Evolutionary conservation across 2,329 filamentous ascomycete species (phyloP).

Genomic region (Diaporthe nobilis): DNA sequence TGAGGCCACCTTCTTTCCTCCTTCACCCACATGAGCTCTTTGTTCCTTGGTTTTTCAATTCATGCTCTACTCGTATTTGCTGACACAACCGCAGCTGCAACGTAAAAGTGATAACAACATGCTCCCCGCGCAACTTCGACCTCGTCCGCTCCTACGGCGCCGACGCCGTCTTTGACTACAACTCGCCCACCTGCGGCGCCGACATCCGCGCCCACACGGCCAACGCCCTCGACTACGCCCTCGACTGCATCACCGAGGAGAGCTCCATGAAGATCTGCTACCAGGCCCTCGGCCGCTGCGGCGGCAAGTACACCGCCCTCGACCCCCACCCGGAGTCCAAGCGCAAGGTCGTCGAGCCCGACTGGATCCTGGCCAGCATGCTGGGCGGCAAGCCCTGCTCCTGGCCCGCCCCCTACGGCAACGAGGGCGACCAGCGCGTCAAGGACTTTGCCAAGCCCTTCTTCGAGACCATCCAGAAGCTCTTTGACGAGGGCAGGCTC

Average conservation of each 20-base stretch:
- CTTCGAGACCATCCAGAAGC: conserved; percentile 27
- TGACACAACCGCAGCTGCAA: conserved; percentile 43
- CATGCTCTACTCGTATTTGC: fast-evolving
- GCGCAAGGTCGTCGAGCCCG: conserved; percentile 29
- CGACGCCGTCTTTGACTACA: conserved; percentile 60
- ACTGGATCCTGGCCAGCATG: conserved; percentile 27
- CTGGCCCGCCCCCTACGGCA: conserved; percentile 22
- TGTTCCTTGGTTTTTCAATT: fast-evolving
- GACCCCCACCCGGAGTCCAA: conserved; percentile 30
- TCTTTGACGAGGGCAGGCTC: conserved; percentile 18
- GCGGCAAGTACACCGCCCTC: conserved; percentile 47
- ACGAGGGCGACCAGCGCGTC: conserved; percentile 12
- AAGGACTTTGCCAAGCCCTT: conserved; percentile 27
- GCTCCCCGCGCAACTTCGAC: conserved; percentile 59
- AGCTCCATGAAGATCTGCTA: conserved; percentile 54
- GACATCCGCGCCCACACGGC: conserved; percentile 56
- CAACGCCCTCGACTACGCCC: conserved; percentile 53
- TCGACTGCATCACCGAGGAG: conserved; percentile 56
- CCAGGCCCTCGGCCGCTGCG: conserved; percentile 52
- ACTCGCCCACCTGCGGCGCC: conserved; percentile 45
- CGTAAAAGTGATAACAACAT: conserved; percentile 56
- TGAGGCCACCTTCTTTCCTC: background rate
- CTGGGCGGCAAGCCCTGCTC: conserved; percentile 24
- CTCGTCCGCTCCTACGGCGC: conserved; percentile 60
- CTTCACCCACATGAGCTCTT: background rate